Evolutionary conservation across 176 grass and related monocot genomes (phyloP).

Genomic region (Eremochloa ophiuroides): DNA sequence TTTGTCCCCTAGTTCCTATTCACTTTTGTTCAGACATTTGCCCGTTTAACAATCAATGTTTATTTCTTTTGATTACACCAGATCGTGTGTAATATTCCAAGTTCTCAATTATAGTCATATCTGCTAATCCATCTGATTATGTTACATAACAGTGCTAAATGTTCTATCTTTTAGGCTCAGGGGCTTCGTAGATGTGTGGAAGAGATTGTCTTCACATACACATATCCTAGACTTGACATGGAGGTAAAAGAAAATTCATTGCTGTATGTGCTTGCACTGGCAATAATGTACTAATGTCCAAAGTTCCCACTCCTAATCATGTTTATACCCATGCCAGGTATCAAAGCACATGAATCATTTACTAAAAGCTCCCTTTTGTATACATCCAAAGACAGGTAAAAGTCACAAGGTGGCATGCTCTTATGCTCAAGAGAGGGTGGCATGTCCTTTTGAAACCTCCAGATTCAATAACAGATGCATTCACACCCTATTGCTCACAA

Average conservation of each 20-base stretch:
- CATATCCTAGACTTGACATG: conserved; percentile 98
- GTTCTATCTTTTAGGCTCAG: conserved; percentile 40
- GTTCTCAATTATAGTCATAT: conserved; percentile 6
- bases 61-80: too few relatives aligned
- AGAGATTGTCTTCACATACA: conserved; percentile 92
- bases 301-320: neutral
- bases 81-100: neutral
- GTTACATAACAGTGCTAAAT: neutral
- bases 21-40: neutral
- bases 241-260: conserved; percentile 60
- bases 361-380: conserved; percentile 90
- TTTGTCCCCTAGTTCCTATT: too few relatives aligned
- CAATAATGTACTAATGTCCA: neutral
- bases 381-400: conserved; percentile 92
- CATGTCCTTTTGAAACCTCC: conserved; percentile 9
- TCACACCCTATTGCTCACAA: conserved; percentile 6
- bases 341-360: conserved; percentile 99
- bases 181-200: conserved; percentile 80
- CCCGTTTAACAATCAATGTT: neutral
- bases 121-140: neutral
- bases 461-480: neutral
- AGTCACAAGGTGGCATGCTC: neutral
- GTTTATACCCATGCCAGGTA: conserved; percentile 45
- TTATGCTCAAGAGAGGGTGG: neutral
- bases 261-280: neutral